Conservation (phyloP, 129 eudicot genomes). For the Apium graveolens region DNA sequence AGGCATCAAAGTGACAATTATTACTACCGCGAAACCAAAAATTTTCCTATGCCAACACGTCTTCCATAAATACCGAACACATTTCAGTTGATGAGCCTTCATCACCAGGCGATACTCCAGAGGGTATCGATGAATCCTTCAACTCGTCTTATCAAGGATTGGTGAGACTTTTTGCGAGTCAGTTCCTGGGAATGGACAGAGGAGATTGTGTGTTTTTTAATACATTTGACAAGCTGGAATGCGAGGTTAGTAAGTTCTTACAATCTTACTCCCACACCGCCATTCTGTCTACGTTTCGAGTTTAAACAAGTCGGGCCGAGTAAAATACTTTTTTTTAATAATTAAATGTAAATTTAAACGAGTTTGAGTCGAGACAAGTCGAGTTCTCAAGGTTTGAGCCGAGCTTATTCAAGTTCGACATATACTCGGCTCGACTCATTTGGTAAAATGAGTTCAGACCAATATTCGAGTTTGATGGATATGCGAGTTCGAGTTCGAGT, state of each 20-base stretch:
- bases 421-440: too few species aligned
- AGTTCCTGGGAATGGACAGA: conserved; percentile 22
- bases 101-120: neutral
- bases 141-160: conserved; percentile 15
- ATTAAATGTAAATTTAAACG: too few species aligned
- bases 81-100: neutral
- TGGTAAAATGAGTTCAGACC: too few species aligned
- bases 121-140: neutral
- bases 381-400: too few species aligned
- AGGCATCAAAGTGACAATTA: neutral
- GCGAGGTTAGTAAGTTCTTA: neutral
- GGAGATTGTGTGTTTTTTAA: conserved; percentile 25
- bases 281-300: too few species aligned
- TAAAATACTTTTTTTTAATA: too few species aligned
- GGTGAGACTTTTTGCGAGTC: conserved; percentile 13
- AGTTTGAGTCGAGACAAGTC: too few species aligned
- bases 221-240: conserved; percentile 11
- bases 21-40: neutral
- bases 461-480: too few species aligned
- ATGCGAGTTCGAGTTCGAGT: too few species aligned
- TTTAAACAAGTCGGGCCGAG: too few species aligned
- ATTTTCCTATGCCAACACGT: neutral
- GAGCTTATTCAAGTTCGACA: too few species aligned
- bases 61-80: neutral
- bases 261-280: too few species aligned